Evolutionary conservation across 1,284 basidiomycete genomes (phyloP), one percentile per base, ranked within the genome.

Genomic region (Chondrostereum purpureum): DNA sequence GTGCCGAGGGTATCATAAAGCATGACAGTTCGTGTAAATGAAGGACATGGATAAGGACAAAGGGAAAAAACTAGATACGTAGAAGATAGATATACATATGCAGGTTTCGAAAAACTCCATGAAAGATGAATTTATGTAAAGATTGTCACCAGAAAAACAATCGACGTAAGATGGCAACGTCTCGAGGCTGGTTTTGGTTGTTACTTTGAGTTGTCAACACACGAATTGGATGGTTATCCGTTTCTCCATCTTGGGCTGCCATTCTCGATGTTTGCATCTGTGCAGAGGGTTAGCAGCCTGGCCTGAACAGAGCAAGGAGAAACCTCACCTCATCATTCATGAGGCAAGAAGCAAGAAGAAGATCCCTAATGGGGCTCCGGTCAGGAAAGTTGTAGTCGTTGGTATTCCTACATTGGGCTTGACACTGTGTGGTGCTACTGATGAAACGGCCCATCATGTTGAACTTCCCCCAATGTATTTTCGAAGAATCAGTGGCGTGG

Each of bases 381-480:
- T 77, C 73, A 13, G 61, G 58, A 50, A 83, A 80, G 44, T 68
- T 66, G 54, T 86, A 87, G 34, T 80, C 79, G 27, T 59, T 62
- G 1, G 74, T 70, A 42, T 65, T 70, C 40, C 72, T 72, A 56
- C 84, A 89, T 49, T 83, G 80, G n/a, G 74, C 63, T 61, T 90
- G 87, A 52, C 80, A 86, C 53, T 82, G 75, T 0, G 72, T 73
- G 5, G 84, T 84, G 48, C 70, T 77, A 45, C 75, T 74, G 50
- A 90, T 80, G 58, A 88, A 88, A 47, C 76, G 72, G 22, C 83
- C 88, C 68, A 90, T 83, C 80, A 89, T 81, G 56, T 83, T 88
- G 62, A 83, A 90, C 61, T 90, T 90, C 17, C 82, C 87, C 87
- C 87, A 90, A 54, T 90, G 87, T 40, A 90, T 84, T 61, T 80